Percentiles rank a stretch among this genome's conserved stretches.
Evolutionary conservation across 2,329 filamentous ascomycete species (phyloP).

Genomic region (Hypoxylon sp.): DNA sequence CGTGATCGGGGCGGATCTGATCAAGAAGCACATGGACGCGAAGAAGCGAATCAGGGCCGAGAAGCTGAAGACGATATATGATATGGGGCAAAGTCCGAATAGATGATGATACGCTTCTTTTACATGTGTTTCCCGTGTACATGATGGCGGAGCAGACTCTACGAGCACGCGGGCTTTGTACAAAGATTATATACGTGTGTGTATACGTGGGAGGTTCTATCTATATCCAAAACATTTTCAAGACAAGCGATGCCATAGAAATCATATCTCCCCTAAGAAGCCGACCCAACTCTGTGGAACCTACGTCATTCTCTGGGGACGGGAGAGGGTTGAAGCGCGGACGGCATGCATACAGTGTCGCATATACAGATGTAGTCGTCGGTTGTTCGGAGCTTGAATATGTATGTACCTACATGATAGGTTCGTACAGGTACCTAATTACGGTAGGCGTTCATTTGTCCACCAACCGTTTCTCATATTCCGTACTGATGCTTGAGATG

Average conservation of each 20-base stretch:
- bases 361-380: not conserved
- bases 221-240: not conserved
- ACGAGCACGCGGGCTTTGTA: not conserved
- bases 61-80: conserved; percentile 37
- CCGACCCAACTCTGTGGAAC: conserved; percentile 15
- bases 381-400: conserved; percentile 1
- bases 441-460: not conserved
- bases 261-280: not conserved
- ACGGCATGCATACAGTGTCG: conserved; percentile 7
- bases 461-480: no score
- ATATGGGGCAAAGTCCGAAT: conserved; percentile 31
- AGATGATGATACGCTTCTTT: not conserved
- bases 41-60: conserved; percentile 38
- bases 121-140: conserved; percentile 4
- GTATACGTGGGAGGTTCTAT: not conserved
- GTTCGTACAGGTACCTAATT: no score
- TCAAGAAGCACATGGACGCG: conserved; percentile 45
- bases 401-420: no score
- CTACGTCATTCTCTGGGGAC: conserved; percentile 27
- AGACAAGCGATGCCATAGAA: conserved; percentile 1
- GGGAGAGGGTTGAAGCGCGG: conserved; percentile 14
- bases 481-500: no score
- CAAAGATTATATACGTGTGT: not conserved
- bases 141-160: not conserved
- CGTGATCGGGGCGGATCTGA: conserved; percentile 50